Base-by-base conservation (phyloP, 768 basidiomycete species). In the Crassisporium funariophilum region DNA sequence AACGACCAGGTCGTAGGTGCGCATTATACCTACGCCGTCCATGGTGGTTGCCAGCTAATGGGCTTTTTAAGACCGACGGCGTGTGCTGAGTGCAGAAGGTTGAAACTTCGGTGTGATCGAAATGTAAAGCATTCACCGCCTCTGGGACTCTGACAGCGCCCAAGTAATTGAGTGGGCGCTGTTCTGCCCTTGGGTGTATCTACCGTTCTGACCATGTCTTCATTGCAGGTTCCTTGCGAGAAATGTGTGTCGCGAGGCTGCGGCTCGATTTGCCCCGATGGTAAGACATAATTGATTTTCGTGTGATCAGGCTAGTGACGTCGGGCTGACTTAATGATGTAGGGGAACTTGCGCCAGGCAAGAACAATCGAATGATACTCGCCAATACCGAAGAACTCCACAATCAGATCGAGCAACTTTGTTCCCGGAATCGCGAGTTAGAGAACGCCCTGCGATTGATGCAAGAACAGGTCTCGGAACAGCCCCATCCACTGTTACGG, bases 171-270 rank as follows among this genome's bases (percentile, higher is more conserved):
- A 42, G 42, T 31, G 37, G 51, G 46, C 54, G 53, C 54, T 54
- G 47, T 39, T 36, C 40, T 11, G 22, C 42, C 39, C 50, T 49
- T 44, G 42, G 53, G 44, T 53, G 47, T 46, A 27, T 21, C 16
- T 43, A 27, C 42, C 31, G n/a, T n/a, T 22, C 44, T 27, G 15
- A 29, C 23, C 37, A 22, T 24, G 46, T 35, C 38, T 35, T 29
- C 39, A 36, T 45, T 19, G n/a, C 55, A 89, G 86, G 75, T 88
- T 24, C 88, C 88, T 9, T 91, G 88, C 66, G 83, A 84, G 65
- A 88, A 82, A 61, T 91, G 88, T 59, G 78, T 79, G 17, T 83
- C 84, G 47, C 74, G 87, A 57, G 88, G 88, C 24, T 90, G 86
- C 57, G 81, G 79, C 17, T 71, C 80, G 13, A 84, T 90, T 46